phyloP scores from a whole-genome alignment of 2,329 filamentous ascomycete genomes.

The Arthrinium puccinioides region DNA sequence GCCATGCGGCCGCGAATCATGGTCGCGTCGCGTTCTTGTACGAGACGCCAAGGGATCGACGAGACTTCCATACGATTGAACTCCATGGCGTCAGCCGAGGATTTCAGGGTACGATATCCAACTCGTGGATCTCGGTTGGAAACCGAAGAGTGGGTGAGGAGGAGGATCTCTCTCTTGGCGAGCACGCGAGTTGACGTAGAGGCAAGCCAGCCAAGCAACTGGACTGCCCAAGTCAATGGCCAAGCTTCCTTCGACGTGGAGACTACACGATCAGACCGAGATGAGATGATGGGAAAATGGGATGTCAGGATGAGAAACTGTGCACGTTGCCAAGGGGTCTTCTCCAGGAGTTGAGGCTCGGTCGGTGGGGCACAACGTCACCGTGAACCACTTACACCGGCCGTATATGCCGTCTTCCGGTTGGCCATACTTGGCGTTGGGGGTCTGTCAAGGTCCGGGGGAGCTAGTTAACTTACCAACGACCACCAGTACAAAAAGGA shows the following conservation, averaged over 20 bases:
- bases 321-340: no score
- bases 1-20: not conserved
- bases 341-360: no score
- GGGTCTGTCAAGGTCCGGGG: no score
- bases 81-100: no score
- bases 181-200: not conserved
- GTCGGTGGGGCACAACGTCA: constrained; percentile 1
- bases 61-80: not conserved
- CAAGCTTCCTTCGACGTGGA: not conserved
- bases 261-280: not conserved
- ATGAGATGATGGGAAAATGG: not conserved
- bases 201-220: not conserved
- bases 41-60: not conserved
- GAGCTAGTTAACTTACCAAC: no score
- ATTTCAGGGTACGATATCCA: no score
- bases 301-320: not conserved
- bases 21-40: not conserved
- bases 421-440: no score
- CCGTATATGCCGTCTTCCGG: not conserved
- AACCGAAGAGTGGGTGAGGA: no score
- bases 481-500: no score
- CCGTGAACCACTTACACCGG: not conserved
- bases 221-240: not conserved
- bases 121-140: no score
- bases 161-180: no score